Conservation (phyloP, 2,329 filamentous ascomycete genomes). For the Dactylellina drechsleri region DNA sequence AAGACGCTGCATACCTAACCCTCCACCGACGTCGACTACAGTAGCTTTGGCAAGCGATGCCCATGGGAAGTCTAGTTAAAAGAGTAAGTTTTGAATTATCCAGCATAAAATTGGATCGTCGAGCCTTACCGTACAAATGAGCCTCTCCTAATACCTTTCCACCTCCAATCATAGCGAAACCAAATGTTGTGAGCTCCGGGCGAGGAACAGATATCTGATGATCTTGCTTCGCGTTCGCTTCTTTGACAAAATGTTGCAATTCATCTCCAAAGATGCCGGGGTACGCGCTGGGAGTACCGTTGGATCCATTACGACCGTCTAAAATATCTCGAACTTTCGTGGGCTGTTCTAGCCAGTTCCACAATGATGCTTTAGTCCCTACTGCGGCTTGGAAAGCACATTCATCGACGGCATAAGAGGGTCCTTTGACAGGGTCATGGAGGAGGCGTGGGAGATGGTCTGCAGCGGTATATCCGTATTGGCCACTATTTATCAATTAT, state of each 20-base stretch:
- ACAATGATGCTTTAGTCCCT: slow-evolving; percentile 59
- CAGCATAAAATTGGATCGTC: slow-evolving; percentile 3
- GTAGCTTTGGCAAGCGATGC: slow-evolving; percentile 55
- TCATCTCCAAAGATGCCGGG: slow-evolving; percentile 56
- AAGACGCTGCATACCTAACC: slow-evolving; percentile 57
- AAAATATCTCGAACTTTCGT: slow-evolving; percentile 56
- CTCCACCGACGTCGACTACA: slow-evolving; percentile 60
- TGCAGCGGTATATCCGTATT: slow-evolving; percentile 60
- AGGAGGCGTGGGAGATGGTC: slow-evolving; percentile 60
- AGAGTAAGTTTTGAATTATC: slow-evolving; percentile 3
- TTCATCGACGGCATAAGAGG: slow-evolving; percentile 59
- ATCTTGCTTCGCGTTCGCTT: slow-evolving; percentile 24
- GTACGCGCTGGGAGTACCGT: slow-evolving; percentile 31
- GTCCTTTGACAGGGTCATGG: slow-evolving; percentile 58
- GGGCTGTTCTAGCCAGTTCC: slow-evolving; percentile 62
- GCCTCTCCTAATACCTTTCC: slow-evolving; percentile 58
- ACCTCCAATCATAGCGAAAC: slow-evolving; percentile 59
- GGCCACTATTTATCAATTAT: slow-evolving; percentile 55
- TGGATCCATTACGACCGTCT: slow-evolving; percentile 35
- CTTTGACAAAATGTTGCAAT: slow-evolving; percentile 51
- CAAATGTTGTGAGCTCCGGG: slow-evolving; percentile 58
- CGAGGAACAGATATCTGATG: slow-evolving; percentile 46
- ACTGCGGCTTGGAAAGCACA: slow-evolving; percentile 61
- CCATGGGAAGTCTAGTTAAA: slow-evolving; percentile 59
- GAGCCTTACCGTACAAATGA: slow-evolving; percentile 58